Evolutionary conservation across 805 yeast genomes (phyloP), one percentile per base, ranked within the genome.

Genomic region (Kurtzmaniella cleridarum): DNA sequence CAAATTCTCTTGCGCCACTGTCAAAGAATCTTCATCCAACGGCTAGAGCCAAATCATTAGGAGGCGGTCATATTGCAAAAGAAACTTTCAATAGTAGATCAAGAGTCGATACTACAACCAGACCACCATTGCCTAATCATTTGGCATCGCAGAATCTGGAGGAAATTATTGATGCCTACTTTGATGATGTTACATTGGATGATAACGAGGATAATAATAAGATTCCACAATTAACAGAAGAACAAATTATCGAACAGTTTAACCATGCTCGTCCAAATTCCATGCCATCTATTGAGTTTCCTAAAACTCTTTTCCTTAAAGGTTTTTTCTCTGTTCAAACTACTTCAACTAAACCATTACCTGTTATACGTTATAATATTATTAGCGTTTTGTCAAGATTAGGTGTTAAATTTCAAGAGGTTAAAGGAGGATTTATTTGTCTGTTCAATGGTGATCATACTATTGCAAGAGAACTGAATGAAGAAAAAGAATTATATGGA

Each of bases 271-370:
- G 79, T 41, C 78, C 82, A 2, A 87, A 86, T 40, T 64, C 84
- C 12, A 89, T 90, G 96, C 95, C 95, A 20, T 88, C 96, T 0
- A 88, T 91, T 57, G 96, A 90, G 54, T 87, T 80, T 55, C 95
- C 96, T 43, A 84, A 84, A 63, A 90, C 95, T 2, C 73, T 90
- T 47, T 89, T 88, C 67, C 72, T 90, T 58, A 87, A 89, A 57
- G 97, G 97, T 1, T 90, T 91, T 55, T 90, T 90, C 63, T 81
- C 91, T 43, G 97, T 90, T 35, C 96, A 90, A 63, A 86, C 95
- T 1, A 90, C 98, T 0, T 88, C 96, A 2, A 86, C 96, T 3
- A 88, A 88, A 52, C 93, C 96, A 14, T 70, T 91, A 40, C 90
- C 95, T 10, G 84, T 86, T 45, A 89, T 90, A 41, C 76, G 97